Conservation (phyloP, 495 filamentous ascomycete genomes). For the Aspergillus leporis region DNA sequence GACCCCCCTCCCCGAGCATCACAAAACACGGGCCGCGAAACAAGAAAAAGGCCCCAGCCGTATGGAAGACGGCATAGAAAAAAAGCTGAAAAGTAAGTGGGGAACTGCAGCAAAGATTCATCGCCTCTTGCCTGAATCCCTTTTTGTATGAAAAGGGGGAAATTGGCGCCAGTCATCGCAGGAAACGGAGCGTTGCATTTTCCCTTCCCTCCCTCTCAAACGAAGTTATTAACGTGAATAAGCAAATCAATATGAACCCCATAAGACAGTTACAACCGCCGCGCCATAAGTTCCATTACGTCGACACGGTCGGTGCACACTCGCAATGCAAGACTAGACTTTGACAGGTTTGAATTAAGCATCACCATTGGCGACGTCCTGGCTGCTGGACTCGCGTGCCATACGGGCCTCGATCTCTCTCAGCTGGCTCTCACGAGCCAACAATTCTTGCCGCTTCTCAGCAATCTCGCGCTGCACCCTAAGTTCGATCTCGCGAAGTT, state of each 20-base stretch:
- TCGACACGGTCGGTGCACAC: constrained; percentile 42
- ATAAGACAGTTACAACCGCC: constrained; percentile 42
- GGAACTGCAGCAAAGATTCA: constrained; percentile 19
- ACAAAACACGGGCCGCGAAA: constrained; percentile 23
- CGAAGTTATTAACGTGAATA: constrained; percentile 52
- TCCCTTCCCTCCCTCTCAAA: constrained; percentile 24
- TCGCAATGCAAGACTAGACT: constrained; percentile 28
- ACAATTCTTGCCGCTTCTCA: constrained; percentile 97
- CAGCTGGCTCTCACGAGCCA: constrained; percentile 96
- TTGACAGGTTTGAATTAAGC: constrained; percentile 34
- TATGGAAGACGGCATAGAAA: constrained; percentile 26
- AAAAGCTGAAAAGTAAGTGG: constrained; percentile 18
- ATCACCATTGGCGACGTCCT: constrained; percentile 49
- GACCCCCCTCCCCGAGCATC: constrained; percentile 31
- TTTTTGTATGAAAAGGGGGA: constrained; percentile 8
- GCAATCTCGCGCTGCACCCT: constrained; percentile 99
- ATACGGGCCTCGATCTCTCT: constrained; percentile 89
- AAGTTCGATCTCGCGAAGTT: constrained; percentile 96
- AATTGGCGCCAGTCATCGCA: constrained; percentile 21
- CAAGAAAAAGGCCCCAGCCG: constrained; percentile 24
- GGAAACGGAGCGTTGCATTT: constrained; percentile 28
- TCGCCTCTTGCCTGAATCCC: constrained; percentile 15
- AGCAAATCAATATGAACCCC: constrained; percentile 48
- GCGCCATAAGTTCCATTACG: constrained; percentile 45
- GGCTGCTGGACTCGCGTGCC: constrained; percentile 60